These are phyloP conservation scores for Eimeria acervulina DNA, from an alignment of 169 alveolate species.

Conservation along the genomic window DNA sequence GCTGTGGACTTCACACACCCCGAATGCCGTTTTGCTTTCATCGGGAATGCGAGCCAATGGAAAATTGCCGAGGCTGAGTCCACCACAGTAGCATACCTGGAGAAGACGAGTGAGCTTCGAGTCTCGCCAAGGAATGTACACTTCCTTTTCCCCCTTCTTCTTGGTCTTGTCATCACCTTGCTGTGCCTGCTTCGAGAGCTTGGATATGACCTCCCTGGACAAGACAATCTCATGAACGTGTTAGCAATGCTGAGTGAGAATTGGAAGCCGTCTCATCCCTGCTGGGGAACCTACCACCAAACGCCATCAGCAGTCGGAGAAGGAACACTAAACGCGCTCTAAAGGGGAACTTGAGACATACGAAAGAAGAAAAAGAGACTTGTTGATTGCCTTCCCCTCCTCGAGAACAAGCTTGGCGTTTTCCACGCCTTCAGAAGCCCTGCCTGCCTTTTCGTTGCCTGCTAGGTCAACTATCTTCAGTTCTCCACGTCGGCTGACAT, in stretches of 20 bases:
- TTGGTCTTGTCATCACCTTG: constrained; percentile 84
- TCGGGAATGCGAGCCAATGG: neutral
- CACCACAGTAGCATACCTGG: constrained; percentile 82
- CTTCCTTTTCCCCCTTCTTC: constrained; percentile 87
- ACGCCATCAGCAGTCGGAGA: neutral
- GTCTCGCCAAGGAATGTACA: constrained; percentile 90
- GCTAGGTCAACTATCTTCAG: constrained; percentile 89
- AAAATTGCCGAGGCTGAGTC: neutral
- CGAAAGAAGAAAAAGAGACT: constrained; percentile 86
- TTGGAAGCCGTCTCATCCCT: neutral
- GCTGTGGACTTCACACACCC: neutral
- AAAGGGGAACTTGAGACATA: neutral
- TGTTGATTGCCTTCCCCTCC: constrained; percentile 90
- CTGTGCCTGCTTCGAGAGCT: constrained; percentile 89
- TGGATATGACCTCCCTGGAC: constrained; percentile 89
- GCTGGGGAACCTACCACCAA: neutral
- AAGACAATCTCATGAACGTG: neutral
- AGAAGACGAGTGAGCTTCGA: constrained; percentile 89
- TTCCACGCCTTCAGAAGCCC: constrained; percentile 89
- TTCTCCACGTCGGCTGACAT: constrained; percentile 88
- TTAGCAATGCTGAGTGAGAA: neutral
- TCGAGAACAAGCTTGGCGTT: constrained; percentile 87
- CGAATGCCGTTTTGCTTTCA: neutral
- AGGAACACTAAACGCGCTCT: neutral
- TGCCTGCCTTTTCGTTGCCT: constrained; percentile 90